A percentile compares a stretch with the other conserved stretches of the same genome.
Evolutionary conservation across 345 rosid genomes (phyloP).

Genomic region (Salix viminalis): DNA sequence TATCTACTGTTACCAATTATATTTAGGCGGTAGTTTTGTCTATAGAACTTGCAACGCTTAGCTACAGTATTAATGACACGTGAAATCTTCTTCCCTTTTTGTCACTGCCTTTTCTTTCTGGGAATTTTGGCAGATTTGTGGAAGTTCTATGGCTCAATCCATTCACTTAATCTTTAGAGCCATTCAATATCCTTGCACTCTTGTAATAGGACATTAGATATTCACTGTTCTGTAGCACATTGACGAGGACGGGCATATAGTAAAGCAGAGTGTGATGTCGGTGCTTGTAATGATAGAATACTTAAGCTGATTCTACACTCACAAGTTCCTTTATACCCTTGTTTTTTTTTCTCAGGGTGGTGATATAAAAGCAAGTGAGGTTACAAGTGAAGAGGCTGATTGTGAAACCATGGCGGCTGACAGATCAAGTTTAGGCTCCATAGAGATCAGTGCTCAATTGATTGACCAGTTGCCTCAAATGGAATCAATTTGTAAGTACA

Average conservation of each 20-base stretch:
- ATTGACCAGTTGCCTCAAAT: conserved; percentile 48
- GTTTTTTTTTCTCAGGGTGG: conserved; percentile 36
- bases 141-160: background rate
- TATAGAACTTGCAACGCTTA: background rate
- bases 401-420: conserved; percentile 34
- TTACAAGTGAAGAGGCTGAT: conserved; percentile 50
- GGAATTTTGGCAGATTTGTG: background rate
- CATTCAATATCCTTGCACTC: background rate
- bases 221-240: background rate
- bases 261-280: background rate
- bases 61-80: background rate
- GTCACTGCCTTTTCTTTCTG: background rate
- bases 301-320: conserved; percentile 1
- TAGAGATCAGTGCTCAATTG: conserved; percentile 34
- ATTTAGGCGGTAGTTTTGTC: background rate
- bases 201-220: background rate
- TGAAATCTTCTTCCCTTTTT: background rate
- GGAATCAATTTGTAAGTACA: conserved; percentile 55
- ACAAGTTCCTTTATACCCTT: background rate
- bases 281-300: background rate
- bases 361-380: conserved; percentile 29
- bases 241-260: background rate
- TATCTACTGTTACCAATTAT: background rate
- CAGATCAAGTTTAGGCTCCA: conserved; percentile 26
- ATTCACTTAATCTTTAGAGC: background rate